Conservation (phyloP, 2,329 filamentous ascomycete genomes). For the Alternaria dauci region DNA sequence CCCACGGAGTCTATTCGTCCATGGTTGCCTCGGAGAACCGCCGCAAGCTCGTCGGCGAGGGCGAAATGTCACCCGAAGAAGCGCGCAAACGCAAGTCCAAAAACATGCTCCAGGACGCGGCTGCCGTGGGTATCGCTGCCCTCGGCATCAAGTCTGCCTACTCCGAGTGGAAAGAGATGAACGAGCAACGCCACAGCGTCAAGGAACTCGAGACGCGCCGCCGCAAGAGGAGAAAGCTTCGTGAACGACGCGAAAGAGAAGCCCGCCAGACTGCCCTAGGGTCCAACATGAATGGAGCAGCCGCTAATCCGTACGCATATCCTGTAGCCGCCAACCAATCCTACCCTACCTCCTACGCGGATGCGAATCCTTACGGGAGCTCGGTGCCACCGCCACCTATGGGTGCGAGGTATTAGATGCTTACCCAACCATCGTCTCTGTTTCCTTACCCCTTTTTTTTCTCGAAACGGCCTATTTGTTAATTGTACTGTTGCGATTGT, state of each 20-base stretch:
- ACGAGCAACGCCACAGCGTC: constrained; percentile 66
- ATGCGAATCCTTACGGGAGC: constrained; percentile 57
- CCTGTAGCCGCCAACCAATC: constrained; percentile 46
- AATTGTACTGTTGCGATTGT: neutral
- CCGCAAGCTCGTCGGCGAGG: constrained; percentile 66
- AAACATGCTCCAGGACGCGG: constrained; percentile 69
- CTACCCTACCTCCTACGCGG: constrained; percentile 52
- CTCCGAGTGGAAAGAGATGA: constrained; percentile 73
- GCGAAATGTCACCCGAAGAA: constrained; percentile 69
- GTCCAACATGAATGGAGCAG: constrained; percentile 43
- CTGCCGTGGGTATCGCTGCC: constrained; percentile 72
- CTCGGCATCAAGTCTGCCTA: constrained; percentile 73
- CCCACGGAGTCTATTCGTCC: constrained; percentile 69
- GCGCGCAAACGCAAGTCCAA: constrained; percentile 70
- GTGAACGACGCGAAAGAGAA: constrained; percentile 54
- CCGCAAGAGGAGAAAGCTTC: constrained; percentile 55
- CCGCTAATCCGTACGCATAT: constrained; percentile 51
- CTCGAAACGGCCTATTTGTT: neutral
- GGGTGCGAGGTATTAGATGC: constrained; percentile 46
- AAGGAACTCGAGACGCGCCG: constrained; percentile 63
- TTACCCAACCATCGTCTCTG: neutral
- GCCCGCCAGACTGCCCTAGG: constrained; percentile 54
- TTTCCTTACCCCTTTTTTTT: neutral
- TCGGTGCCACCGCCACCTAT: constrained; percentile 52
- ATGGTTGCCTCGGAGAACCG: constrained; percentile 71